Conservation (phyloP, 139 green algal species). For the Eudorina sp. region DNA sequence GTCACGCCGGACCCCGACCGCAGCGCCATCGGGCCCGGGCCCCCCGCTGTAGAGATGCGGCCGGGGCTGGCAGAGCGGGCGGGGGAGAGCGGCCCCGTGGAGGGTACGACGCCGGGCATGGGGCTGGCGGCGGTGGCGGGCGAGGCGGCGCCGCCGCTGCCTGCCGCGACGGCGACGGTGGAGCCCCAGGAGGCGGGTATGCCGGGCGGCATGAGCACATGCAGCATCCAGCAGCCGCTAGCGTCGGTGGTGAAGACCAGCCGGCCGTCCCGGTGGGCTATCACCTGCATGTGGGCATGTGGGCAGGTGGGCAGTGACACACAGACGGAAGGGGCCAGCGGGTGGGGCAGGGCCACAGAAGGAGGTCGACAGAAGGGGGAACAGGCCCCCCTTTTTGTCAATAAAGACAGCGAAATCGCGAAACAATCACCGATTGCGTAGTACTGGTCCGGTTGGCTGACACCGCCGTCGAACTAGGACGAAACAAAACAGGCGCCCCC, state of each 20-base stretch:
- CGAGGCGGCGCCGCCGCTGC: not conserved
- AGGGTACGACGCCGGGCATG: not conserved
- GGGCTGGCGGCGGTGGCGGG: not conserved
- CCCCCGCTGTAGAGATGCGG: not conserved
- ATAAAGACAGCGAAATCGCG: too few species aligned
- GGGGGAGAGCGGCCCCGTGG: not conserved
- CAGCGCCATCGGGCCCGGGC: too few species aligned
- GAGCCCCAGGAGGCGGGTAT: not conserved
- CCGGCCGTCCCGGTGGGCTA: constrained; percentile 44
- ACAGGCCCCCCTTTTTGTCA: not conserved
- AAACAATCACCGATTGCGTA: too few species aligned
- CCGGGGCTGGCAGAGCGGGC: not conserved
- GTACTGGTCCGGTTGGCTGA: too few species aligned
- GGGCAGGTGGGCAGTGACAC: too few species aligned
- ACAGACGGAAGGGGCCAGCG: too few species aligned
- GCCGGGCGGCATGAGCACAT: constrained; percentile 43
- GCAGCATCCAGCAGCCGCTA: constrained; percentile 55
- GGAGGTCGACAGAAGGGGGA: not conserved
- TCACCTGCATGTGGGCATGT: too few species aligned
- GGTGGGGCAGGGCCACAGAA: too few species aligned
- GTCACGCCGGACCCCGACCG: not conserved
- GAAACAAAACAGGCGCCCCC: too few species aligned
- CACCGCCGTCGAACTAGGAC: too few species aligned
- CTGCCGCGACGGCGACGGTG: not conserved
- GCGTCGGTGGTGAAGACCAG: constrained; percentile 49